Percentiles rank a stretch among this genome's conserved stretches.
Evolutionary conservation across 768 basidiomycete genomes (phyloP).

Genomic region (Hygrocybe coccinea): DNA sequence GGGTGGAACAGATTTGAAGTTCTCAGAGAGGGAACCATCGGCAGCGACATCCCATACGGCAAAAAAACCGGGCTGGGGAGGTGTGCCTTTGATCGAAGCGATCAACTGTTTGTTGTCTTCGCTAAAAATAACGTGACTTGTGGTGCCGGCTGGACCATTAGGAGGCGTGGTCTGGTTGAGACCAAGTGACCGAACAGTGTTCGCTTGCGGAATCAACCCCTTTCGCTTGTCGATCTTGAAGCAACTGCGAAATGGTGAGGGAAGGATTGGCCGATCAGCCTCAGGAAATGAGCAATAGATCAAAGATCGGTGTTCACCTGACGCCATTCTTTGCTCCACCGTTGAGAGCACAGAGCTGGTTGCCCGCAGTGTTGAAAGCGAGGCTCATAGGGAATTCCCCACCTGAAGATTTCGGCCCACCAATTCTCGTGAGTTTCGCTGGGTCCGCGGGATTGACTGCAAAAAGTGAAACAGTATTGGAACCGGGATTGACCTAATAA

Average conservation of each 20-base stretch:
- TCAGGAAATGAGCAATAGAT: neutral
- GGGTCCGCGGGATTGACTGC: constrained; percentile 42
- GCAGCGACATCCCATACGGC: constrained; percentile 45
- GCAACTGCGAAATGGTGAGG: constrained; percentile 33
- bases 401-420: constrained; percentile 38
- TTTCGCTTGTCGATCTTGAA: constrained; percentile 38
- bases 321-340: constrained; percentile 43
- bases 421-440: constrained; percentile 37
- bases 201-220: constrained; percentile 37
- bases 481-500: constrained; percentile 36
- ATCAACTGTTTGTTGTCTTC: constrained; percentile 42
- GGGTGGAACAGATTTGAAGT: constrained; percentile 35
- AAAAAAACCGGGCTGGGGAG: constrained; percentile 46
- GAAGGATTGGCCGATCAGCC: neutral
- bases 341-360: constrained; percentile 38
- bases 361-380: constrained; percentile 32
- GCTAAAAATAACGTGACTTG: constrained; percentile 44
- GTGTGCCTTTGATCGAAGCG: constrained; percentile 46
- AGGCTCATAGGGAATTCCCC: constrained; percentile 51
- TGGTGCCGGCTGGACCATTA: constrained; percentile 42
- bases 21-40: constrained; percentile 41
- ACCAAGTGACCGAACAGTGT: constrained; percentile 39
- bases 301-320: constrained; percentile 21
- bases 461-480: constrained; percentile 41
- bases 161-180: constrained; percentile 51